Evolutionary conservation across 2,329 filamentous ascomycete species (phyloP).

Genomic region (Fusarium oxysporum): DNA sequence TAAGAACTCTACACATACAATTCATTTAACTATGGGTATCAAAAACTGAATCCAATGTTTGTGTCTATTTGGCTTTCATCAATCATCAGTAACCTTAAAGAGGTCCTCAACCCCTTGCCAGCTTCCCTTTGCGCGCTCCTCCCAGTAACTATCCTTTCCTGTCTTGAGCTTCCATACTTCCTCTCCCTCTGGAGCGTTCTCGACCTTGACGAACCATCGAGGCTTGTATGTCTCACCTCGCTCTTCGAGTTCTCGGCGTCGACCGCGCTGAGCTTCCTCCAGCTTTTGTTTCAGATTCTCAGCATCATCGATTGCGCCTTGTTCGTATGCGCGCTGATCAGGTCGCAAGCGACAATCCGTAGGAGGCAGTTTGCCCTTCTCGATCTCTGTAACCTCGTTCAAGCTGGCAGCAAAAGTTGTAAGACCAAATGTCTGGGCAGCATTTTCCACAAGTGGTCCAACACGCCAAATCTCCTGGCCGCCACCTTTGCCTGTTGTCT

Average conservation of each 20-base stretch:
- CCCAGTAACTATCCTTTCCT: constrained; percentile 94
- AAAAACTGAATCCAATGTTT: constrained; percentile 23
- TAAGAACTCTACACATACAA: not conserved
- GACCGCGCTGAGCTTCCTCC: constrained; percentile 84
- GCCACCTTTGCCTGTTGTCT: constrained; percentile 69
- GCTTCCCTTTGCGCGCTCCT: constrained; percentile 75
- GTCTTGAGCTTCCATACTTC: constrained; percentile 81
- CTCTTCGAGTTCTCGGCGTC: constrained; percentile 81
- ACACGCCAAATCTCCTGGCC: constrained; percentile 82
- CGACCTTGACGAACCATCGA: constrained; percentile 84
- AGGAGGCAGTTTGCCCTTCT: constrained; percentile 77
- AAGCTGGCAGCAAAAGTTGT: constrained; percentile 86
- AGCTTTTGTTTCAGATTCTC: constrained; percentile 85
- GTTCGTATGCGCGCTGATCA: constrained; percentile 87
- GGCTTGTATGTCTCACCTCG: constrained; percentile 78
- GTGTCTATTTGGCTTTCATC: constrained; percentile 27
- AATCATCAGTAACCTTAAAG: constrained; percentile 51
- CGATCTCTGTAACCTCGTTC: constrained; percentile 87
- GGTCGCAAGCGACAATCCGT: constrained; percentile 88
- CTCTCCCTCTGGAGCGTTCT: constrained; percentile 68
- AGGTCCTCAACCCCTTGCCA: constrained; percentile 71
- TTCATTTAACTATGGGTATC: constrained; percentile 22
- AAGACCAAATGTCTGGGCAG: constrained; percentile 85
- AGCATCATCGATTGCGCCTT: constrained; percentile 83
- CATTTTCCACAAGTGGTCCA: constrained; percentile 81